A percentile compares a stretch with the other conserved stretches of the same genome.
Evolutionary conservation across 2,329 filamentous ascomycete species (phyloP).

Genomic region (Gnomoniopsis sp.): DNA sequence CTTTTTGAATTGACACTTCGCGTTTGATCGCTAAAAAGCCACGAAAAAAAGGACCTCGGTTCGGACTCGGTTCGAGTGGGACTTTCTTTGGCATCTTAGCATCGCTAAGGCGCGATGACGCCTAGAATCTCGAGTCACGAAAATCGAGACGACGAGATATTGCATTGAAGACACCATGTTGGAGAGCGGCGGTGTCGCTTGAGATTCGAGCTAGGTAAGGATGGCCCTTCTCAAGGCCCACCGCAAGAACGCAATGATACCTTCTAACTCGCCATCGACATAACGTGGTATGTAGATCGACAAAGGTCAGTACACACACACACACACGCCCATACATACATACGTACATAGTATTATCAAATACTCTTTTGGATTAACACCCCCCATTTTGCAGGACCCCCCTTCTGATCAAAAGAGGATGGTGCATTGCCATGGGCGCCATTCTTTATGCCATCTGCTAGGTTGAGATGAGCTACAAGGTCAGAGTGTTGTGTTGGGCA

Average conservation of each 20-base stretch:
- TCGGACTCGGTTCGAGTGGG: background rate
- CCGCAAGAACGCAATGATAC: conserved; percentile 16
- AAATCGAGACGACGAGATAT: too few relatives aligned
- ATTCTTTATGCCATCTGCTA: background rate
- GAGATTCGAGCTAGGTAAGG: background rate
- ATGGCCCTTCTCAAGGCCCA: conserved; percentile 5
- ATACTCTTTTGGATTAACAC: background rate
- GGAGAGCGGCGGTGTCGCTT: too few relatives aligned
- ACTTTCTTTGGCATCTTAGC: too few relatives aligned
- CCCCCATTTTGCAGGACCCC: background rate
- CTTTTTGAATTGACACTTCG: background rate
- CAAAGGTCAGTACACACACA: background rate
- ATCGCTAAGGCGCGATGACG: too few relatives aligned
- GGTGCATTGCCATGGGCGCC: background rate
- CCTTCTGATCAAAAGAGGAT: too few relatives aligned
- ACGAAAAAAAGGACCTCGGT: too few relatives aligned
- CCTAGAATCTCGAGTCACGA: too few relatives aligned
- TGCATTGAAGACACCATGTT: background rate
- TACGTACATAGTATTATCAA: too few relatives aligned
- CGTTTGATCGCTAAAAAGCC: too few relatives aligned
- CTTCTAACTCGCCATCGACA: conserved; percentile 9
- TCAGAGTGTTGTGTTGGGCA: background rate
- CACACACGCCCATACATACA: too few relatives aligned
- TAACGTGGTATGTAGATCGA: background rate
- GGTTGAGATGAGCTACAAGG: background rate